These are phyloP conservation scores for Curvularia eragrostidis DNA, from an alignment of 2,329 filamentous ascomycete species.

Conservation along the genomic window DNA sequence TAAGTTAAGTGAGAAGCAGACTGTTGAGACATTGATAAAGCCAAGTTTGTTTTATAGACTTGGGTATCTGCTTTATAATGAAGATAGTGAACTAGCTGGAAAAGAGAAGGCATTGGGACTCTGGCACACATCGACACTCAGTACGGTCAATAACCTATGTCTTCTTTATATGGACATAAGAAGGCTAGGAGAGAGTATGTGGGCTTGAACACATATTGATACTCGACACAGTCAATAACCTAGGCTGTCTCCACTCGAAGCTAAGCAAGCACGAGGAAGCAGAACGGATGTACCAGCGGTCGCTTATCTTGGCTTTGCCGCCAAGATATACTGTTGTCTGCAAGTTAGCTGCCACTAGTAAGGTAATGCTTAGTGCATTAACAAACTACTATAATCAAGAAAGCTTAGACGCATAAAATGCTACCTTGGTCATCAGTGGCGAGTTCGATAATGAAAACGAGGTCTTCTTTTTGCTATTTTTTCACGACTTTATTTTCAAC, in stretches of 20 bases:
- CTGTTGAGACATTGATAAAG: conserved; percentile 2
- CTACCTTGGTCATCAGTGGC: too few relatives aligned
- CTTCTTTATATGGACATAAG: conserved; percentile 6
- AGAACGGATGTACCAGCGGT: not conserved
- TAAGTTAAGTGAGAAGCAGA: not conserved
- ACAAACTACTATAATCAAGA: too few relatives aligned
- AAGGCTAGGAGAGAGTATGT: conserved; percentile 16
- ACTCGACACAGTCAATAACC: not conserved
- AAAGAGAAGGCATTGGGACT: conserved; percentile 19
- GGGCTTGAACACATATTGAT: not conserved
- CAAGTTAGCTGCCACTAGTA: too few relatives aligned
- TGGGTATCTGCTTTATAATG: conserved; percentile 9
- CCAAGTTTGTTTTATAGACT: conserved; percentile 12
- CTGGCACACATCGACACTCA: conserved; percentile 23
- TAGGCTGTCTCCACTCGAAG: not conserved
- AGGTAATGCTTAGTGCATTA: too few relatives aligned
- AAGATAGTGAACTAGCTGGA: conserved; percentile 21
- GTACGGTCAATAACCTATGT: conserved; percentile 9
- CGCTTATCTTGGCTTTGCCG: too few relatives aligned
- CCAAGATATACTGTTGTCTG: too few relatives aligned
- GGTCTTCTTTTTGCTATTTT: too few relatives aligned
- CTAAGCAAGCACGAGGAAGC: not conserved
- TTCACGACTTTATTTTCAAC: too few relatives aligned
- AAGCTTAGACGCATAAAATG: too few relatives aligned
- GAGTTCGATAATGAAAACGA: too few relatives aligned